Base-by-base conservation (phyloP, 441 rosid genomes). In the Croton laevigatus region DNA sequence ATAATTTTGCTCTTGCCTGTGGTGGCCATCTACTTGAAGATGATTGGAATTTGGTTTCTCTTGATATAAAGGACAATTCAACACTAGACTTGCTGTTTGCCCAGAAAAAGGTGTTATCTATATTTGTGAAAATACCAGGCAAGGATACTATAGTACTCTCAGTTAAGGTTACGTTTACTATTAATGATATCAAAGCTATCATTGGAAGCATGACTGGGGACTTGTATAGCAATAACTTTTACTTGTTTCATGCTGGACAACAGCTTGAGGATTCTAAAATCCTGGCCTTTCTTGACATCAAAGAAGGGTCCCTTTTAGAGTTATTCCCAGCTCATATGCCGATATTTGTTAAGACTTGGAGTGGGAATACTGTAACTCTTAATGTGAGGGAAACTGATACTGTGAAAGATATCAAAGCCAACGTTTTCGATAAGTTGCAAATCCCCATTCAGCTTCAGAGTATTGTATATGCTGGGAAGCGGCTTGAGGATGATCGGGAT, bases 311-410 rank as follows among this genome's bases (percentile, higher is more conserved):
- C 16, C 0, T 68, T 52, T 70, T 81, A 10, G 64, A 70, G 62
- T 34, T 76, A 19, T 11, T 61, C 22, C 64, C 57, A 20, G 22
- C 38, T 14, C 8, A 9, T 6, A 59, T 73, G 75, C 80, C 73
- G 63, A 55, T 81, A 67, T 81, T 78, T 63, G 78, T 75, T 6
- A 78, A 19, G 69, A 53, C 75, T n/a, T 80, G 81, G 77, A 53
- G 13, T 32, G 81, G 79, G 27, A 66, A 73, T 59, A 75, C 74
- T 17, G 6, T 75, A 9, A 66, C 75, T 12, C 73, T 78, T 22
- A 42, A 75, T 59, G 81, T 72, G 51, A 38, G 59, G 53, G 54
- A 19, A 55, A 5, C 6, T 38, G 17, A 68, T 17, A 75, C 73
- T 8, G 19, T 69, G 32, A 17, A 65, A 42, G 69, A 68, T 45